Conservation (phyloP, 1,284 basidiomycete species). For the Gomphus sp. region DNA sequence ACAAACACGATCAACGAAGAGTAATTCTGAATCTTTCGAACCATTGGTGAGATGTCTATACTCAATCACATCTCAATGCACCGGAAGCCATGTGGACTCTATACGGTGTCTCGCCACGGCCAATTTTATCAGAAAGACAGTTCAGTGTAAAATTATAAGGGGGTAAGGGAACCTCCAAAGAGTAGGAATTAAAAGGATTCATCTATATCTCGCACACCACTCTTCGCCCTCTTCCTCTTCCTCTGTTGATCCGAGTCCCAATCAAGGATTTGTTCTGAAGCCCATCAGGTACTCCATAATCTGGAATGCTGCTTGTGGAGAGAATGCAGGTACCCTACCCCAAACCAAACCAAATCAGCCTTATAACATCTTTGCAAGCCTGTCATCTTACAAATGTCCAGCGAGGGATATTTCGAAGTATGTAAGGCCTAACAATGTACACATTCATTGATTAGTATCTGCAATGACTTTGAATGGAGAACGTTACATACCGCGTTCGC, state of each 20-base stretch:
- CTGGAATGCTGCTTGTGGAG: constrained; percentile 55
- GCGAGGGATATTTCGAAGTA: constrained; percentile 37
- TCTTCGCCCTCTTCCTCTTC: too few relatives aligned
- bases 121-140: too few relatives aligned
- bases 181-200: too few relatives aligned
- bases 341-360: background rate
- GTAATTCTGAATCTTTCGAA: too few relatives aligned
- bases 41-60: too few relatives aligned
- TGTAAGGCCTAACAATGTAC: constrained; percentile 34
- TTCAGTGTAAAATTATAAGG: too few relatives aligned
- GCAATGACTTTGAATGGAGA: background rate
- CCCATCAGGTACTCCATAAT: constrained; percentile 65
- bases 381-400: constrained; percentile 54
- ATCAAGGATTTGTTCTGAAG: constrained; percentile 31
- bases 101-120: too few relatives aligned
- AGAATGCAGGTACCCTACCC: constrained; percentile 54
- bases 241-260: background rate
- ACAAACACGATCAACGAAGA: too few relatives aligned
- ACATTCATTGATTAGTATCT: background rate
- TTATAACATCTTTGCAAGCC: background rate
- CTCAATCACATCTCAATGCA: too few relatives aligned
- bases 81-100: too few relatives aligned
- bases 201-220: too few relatives aligned
- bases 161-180: too few relatives aligned
- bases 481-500: constrained; percentile 39